Base-by-base conservation (phyloP, 2,329 filamentous ascomycete species). In the Lasiodiplodia theobromae region DNA sequence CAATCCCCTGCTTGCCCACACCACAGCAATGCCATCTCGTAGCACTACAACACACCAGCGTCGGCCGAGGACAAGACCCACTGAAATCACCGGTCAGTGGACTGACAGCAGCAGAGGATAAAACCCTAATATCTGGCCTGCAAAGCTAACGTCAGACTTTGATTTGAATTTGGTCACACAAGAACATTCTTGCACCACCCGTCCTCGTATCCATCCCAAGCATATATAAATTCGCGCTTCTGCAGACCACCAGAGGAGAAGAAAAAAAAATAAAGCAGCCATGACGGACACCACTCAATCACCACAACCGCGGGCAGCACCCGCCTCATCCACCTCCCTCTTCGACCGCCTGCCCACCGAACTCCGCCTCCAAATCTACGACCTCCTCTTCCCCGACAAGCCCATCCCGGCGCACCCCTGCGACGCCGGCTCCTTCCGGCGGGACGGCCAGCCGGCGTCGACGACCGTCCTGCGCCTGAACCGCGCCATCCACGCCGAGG, bases 351-450 rank as follows among this genome's bases (percentile, higher is more conserved):
- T 68, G 2, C 66, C 66, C 8, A 57, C 56, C 28, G 66, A 68
- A 21, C 66, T 68, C 21, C 66, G 66, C 56, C 66, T 68, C 44
- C 66, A 68, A 25, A 62, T 68, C 66, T 68, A 68, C 66, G 66
- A 68, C 31, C 31, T 31, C 66, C 56, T 68, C 54, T 68, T 68
- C 66, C 54, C 66, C 4, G 37, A 49, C 66, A 53, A 68, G 21
- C 21, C 38, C 5, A 49, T 68, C n/a, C 66, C 66, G 1, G 37
- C 54, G 52, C 56, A 60, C 54, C 62, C 51, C 49, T 37, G 11
- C 60, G n/a, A 18, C 47, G 2, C 16, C 16, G 31, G 65, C 65
- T 4, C 18, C 52, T 28, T 58, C 52, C 65, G 65, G 25, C 11
- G n/a, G 38, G 65, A 67, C 65, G 21, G 14, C 23, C 6, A n/a